These are phyloP conservation scores for Lachancea lanzarotensis DNA, from an alignment of 805 yeast species.

Conservation along the genomic window DNA sequence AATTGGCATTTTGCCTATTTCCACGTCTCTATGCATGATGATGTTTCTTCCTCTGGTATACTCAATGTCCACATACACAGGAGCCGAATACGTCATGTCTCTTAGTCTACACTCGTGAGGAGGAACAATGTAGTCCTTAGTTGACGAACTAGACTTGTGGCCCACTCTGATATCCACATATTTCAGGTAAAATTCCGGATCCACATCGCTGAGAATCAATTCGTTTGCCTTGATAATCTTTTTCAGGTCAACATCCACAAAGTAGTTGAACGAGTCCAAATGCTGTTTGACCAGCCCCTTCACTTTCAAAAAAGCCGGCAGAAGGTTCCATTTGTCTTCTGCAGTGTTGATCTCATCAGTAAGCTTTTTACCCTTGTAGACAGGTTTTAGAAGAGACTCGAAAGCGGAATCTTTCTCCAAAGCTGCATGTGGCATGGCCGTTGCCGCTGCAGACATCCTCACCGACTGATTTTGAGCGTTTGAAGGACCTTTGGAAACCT, in stretches of 20 bases:
- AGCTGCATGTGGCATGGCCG: conserved; percentile 11
- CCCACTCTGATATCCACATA: conserved; percentile 93
- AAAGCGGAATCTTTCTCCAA: conserved; percentile 51
- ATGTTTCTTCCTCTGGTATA: conserved; percentile 93
- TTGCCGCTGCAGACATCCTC: conserved; percentile 4
- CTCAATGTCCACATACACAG: conserved; percentile 93
- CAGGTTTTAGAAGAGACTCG: conserved; percentile 69
- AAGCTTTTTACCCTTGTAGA: conserved; percentile 76
- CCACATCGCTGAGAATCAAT: conserved; percentile 84
- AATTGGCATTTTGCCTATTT: conserved; percentile 98
- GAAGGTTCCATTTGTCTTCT: conserved; percentile 92
- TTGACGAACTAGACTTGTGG: conserved; percentile 49
- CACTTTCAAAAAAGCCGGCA: conserved; percentile 93
- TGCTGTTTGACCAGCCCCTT: conserved; percentile 97
- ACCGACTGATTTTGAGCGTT: background rate
- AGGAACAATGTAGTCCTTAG: conserved; percentile 58
- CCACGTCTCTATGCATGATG: conserved; percentile 81
- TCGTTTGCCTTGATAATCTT: conserved; percentile 91
- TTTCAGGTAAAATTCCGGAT: conserved; percentile 91
- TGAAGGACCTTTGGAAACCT: background rate
- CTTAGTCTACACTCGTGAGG: conserved; percentile 96
- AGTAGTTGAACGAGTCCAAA: conserved; percentile 94
- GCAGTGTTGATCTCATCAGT: conserved; percentile 88
- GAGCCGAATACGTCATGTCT: conserved; percentile 92
- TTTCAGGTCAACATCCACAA: conserved; percentile 87